These are phyloP conservation scores for Spathaspora hagerdaliae DNA, from an alignment of 805 yeast species.

Conservation along the genomic window DNA sequence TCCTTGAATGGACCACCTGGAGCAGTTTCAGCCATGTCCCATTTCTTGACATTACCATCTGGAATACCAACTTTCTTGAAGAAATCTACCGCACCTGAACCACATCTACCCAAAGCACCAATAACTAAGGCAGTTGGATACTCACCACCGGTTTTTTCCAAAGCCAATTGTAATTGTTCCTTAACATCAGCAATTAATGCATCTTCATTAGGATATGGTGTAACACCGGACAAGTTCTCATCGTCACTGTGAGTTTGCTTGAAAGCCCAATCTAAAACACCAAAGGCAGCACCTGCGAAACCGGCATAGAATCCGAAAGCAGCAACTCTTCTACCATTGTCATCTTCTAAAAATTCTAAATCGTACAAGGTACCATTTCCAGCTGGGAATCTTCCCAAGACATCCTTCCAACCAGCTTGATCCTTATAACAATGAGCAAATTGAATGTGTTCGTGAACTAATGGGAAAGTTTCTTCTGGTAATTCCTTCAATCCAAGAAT, in stretches of 20 bases:
- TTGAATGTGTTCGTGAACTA: constrained; percentile 93
- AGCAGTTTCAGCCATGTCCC: constrained; percentile 98
- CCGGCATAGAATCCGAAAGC: constrained; percentile 99
- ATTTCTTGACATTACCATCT: constrained; percentile 73
- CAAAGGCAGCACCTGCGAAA: constrained; percentile 99
- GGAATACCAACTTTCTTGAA: constrained; percentile 84
- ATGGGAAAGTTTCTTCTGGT: constrained; percentile 89
- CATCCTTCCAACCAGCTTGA: constrained; percentile 97
- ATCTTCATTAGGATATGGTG: constrained; percentile 78
- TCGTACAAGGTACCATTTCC: constrained; percentile 93
- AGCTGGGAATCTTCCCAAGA: constrained; percentile 78
- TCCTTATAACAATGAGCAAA: constrained; percentile 98
- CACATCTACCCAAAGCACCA: constrained; percentile 99
- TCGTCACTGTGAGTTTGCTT: constrained; percentile 69
- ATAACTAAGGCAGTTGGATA: constrained; percentile 81
- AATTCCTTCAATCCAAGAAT: constrained; percentile 93
- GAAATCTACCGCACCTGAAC: constrained; percentile 91
- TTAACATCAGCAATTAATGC: constrained; percentile 71
- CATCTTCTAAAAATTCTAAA: constrained; percentile 90
- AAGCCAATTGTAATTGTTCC: constrained; percentile 52
- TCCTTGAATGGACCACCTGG: constrained; percentile 96
- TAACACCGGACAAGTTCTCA: constrained; percentile 72
- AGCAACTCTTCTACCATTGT: constrained; percentile 96
- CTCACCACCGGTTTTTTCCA: constrained; percentile 53
- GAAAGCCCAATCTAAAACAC: constrained; percentile 90